Evolutionary conservation across 2,329 filamentous ascomycete species (phyloP).

Genomic region (Diaporthe citrichinensis): DNA sequence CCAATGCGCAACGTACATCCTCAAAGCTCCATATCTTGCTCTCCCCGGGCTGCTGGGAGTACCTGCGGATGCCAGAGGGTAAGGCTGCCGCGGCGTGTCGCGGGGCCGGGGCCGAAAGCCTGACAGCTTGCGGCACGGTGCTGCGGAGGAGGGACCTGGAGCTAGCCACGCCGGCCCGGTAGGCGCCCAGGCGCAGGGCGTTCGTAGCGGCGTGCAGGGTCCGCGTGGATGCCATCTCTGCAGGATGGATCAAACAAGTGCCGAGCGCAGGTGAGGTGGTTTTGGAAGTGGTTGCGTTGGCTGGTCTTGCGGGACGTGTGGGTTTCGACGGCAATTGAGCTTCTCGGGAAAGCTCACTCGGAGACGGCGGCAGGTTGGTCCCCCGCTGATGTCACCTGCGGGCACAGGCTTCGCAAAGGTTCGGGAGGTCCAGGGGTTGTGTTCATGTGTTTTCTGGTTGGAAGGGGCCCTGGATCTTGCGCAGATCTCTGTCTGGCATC

Average conservation of each 20-base stretch:
- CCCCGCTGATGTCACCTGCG: slow-evolving; percentile 27
- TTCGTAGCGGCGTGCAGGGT: slow-evolving; percentile 19
- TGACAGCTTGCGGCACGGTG: not conserved
- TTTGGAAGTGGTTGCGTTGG: not conserved
- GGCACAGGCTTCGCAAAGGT: slow-evolving; percentile 23
- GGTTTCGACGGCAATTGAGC: not conserved
- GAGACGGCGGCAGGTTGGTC: slow-evolving; percentile 13
- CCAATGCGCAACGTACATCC: slow-evolving; percentile 50
- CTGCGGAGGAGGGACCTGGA: slow-evolving; percentile 6
- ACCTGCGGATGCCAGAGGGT: slow-evolving; percentile 40
- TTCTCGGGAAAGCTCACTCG: not conserved
- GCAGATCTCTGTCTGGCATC: slow-evolving; percentile 17
- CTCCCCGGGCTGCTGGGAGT: slow-evolving; percentile 46
- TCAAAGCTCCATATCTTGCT: slow-evolving; percentile 65
- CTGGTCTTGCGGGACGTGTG: not conserved
- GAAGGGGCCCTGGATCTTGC: slow-evolving; percentile 1
- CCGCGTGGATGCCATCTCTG: slow-evolving; percentile 38
- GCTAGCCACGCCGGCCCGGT: slow-evolving; percentile 12
- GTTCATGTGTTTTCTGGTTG: not conserved
- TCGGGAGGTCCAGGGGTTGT: not conserved
- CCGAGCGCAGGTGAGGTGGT: not conserved
- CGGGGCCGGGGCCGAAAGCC: not conserved
- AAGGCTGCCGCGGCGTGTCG: not conserved
- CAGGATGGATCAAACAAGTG: not conserved
- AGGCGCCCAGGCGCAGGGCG: slow-evolving; percentile 34